phyloP scores from a whole-genome alignment of 345 rosid species.

The Eucalyptus pauciflora region DNA sequence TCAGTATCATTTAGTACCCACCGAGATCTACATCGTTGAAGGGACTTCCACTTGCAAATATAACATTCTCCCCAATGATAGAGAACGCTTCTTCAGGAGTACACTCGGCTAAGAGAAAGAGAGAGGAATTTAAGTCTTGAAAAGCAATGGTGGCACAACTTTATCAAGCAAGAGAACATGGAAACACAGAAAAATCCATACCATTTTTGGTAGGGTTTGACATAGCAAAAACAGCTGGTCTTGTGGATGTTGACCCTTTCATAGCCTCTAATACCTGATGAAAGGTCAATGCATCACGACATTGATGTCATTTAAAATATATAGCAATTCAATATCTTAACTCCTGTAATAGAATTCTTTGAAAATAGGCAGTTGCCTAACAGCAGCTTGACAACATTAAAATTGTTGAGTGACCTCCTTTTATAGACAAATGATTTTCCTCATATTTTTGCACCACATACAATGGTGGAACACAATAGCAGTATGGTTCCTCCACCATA shows the following conservation, averaged over 20 bases:
- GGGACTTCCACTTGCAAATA: constrained; percentile 98
- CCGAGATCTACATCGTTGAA: constrained; percentile 82
- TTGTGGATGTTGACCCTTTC: constrained; percentile 85
- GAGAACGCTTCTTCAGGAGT: constrained; percentile 93
- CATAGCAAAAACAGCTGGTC: constrained; percentile 98
- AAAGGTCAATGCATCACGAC: neutral
- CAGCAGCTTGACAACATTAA: neutral
- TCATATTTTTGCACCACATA: neutral
- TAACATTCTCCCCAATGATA: constrained; percentile 75
- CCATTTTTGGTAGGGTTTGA: constrained; percentile 97
- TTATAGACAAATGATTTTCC: neutral
- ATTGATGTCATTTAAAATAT: neutral
- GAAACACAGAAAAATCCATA: neutral
- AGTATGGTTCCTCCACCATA: neutral
- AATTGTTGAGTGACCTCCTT: neutral
- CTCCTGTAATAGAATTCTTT: neutral
- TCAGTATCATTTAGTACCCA: constrained; percentile 12
- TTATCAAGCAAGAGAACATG: neutral
- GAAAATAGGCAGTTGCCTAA: neutral
- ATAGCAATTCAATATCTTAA: neutral
- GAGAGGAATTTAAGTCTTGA: neutral
- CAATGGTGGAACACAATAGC: neutral
- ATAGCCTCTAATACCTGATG: constrained; percentile 90
- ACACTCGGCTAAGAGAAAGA: constrained; percentile 67
- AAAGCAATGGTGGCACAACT: neutral